Evolutionary conservation across 2,329 filamentous ascomycete species (phyloP).

Genomic region (Xylariomycetidae sp.): DNA sequence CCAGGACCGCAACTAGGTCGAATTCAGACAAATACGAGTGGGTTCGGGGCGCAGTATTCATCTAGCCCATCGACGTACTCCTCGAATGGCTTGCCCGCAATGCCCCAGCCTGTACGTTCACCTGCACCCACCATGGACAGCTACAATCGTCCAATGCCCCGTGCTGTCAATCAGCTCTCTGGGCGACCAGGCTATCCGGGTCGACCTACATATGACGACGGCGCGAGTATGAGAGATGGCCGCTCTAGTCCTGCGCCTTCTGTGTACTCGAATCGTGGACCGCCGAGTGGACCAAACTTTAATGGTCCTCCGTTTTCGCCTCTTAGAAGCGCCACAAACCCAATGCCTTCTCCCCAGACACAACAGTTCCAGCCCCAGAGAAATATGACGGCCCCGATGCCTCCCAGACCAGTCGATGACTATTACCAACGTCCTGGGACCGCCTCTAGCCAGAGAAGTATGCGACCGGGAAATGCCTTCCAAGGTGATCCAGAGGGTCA

Average conservation of each 20-base stretch:
- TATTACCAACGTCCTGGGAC: conserved; percentile 26
- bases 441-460: conserved; percentile 19
- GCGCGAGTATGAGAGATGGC: too few relatives aligned
- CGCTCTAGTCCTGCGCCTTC: conserved; percentile 31
- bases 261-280: conserved; percentile 17
- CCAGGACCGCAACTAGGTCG: conserved; percentile 19
- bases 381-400: conserved; percentile 41
- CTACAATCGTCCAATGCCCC: conserved; percentile 23
- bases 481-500: conserved; percentile 20
- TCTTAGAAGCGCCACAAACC: conserved; percentile 36
- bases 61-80: conserved; percentile 21
- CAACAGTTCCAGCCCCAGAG: conserved; percentile 35
- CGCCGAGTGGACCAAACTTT: conserved; percentile 14
- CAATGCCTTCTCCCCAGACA: conserved; percentile 26
- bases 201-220: conserved; percentile 13
- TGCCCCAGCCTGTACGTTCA: conserved; percentile 29
- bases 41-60: conserved; percentile 15
- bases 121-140: conserved; percentile 27
- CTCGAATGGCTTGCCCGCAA: conserved; percentile 22
- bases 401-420: conserved; percentile 23
- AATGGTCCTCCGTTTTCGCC: conserved; percentile 24
- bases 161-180: conserved; percentile 14
- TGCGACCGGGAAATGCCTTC: conserved; percentile 24
- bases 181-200: conserved; percentile 15
- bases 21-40: conserved; percentile 15